Percentiles rank a stretch among this genome's conserved stretches.
These are phyloP conservation scores for Chondrus crispus DNA, from an alignment of 23 red algal species.

Conservation along the genomic window DNA sequence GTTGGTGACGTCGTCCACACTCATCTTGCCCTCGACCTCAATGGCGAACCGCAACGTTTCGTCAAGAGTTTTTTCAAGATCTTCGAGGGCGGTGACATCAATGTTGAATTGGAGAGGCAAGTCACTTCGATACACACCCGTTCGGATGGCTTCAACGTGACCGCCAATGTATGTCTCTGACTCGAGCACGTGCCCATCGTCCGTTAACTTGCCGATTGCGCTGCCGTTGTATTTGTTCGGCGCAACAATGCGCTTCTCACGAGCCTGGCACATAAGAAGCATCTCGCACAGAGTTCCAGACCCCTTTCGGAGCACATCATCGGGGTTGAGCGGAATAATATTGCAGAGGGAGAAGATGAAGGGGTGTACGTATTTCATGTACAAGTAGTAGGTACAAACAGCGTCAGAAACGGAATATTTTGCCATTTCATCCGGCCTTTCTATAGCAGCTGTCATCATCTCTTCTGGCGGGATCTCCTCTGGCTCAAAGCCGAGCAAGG, in stretches of 20 bases:
- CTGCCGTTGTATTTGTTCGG: constrained; percentile 82
- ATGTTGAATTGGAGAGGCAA: constrained; percentile 67
- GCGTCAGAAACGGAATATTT: constrained; percentile 98
- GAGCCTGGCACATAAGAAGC: constrained; percentile 91
- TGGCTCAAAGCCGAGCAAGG: constrained; percentile 94
- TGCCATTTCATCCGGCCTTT: constrained; percentile 80
- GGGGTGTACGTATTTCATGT: constrained; percentile 91
- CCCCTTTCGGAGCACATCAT: constrained; percentile 97
- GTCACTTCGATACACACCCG: constrained; percentile 94
- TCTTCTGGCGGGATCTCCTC: constrained; percentile 96
- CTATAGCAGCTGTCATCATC: constrained; percentile 80
- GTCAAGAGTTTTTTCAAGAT: constrained; percentile 66
- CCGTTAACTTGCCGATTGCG: constrained; percentile 50
- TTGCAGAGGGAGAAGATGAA: constrained; percentile 98
- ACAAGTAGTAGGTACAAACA: constrained; percentile 95
- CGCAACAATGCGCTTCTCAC: constrained; percentile 71
- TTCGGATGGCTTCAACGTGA: constrained; percentile 95
- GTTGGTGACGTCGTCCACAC: constrained; percentile 71
- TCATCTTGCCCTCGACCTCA: constrained; percentile 45
- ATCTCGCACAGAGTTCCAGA: constrained; percentile 97
- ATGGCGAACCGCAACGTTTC: constrained; percentile 73
- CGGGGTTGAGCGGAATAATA: constrained; percentile 91
- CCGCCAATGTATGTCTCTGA: constrained; percentile 99
- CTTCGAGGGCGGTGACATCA: constrained; percentile 61
- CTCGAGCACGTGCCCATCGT: constrained; percentile 86